Evolutionary conservation across 306 rosid genomes (phyloP), one percentile per base, ranked within the genome.

Genomic region (Canavalia ensiformis): DNA sequence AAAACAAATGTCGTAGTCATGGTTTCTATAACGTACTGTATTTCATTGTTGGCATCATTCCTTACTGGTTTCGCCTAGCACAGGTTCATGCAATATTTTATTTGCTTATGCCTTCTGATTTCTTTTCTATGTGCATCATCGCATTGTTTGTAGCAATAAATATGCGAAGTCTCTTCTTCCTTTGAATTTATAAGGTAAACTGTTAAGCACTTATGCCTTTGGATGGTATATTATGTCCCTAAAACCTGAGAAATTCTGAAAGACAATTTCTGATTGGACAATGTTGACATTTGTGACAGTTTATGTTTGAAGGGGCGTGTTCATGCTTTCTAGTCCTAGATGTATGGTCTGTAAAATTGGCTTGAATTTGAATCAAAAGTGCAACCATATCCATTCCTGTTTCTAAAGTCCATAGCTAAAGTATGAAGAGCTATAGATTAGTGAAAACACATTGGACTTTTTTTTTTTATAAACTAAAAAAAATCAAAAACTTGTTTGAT

Each of bases 51-150:
- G 87, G 90, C 66, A 49, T 90, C 72, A 37, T 90, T 69, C 91
- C 97, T 33, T 92, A 67, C 69, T 89, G 91, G 93, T 84, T 92
- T 70, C 91, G 92, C 46, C 77, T 92, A 75, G 83, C 88, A 39
- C 94, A 92, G 92, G 94, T 88, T 64, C 68, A 46, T 59, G 4
- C 25, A 33, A 60, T 25, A 33, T 56, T 42, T 54, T 59, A 29
- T 83, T 60, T 10, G 8, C 28, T 13, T 7, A 8, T 50, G 31
- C 59, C 39, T 65, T 74, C 39, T 49, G n/a, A 37, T 67, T 50
- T n/a, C 49, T 51, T 58, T 18, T 49, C 0, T 34, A 4, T 18
- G 39, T 55, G 67, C 84, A 73, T 50, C 57, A 35, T 60, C 8
- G 30, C n/a, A 45, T 71, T 41, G 33, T 37, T 60, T 46, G 62